A percentile compares a stretch with the other conserved stretches of the same genome.
Conservation (phyloP, 2,329 filamentous ascomycete species). For the Septoria petroselini region DNA sequence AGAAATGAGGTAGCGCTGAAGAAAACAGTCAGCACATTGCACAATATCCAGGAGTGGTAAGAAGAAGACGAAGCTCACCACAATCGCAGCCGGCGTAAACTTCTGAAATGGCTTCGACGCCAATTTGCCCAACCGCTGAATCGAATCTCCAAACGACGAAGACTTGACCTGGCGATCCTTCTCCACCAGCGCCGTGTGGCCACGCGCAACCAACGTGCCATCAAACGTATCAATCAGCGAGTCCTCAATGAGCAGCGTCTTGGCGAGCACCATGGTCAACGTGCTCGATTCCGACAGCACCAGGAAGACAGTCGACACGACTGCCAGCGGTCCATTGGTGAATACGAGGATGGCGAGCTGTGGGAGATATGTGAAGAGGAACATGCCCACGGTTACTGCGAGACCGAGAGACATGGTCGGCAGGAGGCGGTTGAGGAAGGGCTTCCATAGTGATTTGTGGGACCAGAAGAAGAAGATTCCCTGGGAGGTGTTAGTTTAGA, state of each 20-base stretch:
- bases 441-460: slow-evolving; percentile 58
- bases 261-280: slow-evolving; percentile 54
- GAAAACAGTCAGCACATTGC: too few relatives aligned
- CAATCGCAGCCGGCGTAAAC: slow-evolving; percentile 57
- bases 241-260: slow-evolving; percentile 74
- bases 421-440: slow-evolving; percentile 55
- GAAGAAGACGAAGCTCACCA: slow-evolving; percentile 39
- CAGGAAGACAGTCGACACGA: slow-evolving; percentile 68
- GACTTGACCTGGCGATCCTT: slow-evolving; percentile 70
- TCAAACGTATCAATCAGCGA: slow-evolving; percentile 88
- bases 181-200: slow-evolving; percentile 62
- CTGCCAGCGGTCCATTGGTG: slow-evolving; percentile 77
- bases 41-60: too few relatives aligned
- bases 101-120: slow-evolving; percentile 54
- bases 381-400: slow-evolving; percentile 73
- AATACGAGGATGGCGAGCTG: slow-evolving; percentile 80
- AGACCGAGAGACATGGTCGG: slow-evolving; percentile 67
- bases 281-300: slow-evolving; percentile 54
- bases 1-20: slow-evolving; percentile 70
- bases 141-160: slow-evolving; percentile 48
- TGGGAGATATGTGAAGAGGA: slow-evolving; percentile 79
- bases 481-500: slow-evolving; percentile 36
- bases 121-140: slow-evolving; percentile 57
- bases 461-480: slow-evolving; percentile 60
- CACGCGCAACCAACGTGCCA: slow-evolving; percentile 58